Evolutionary conservation across 495 filamentous ascomycete genomes (phyloP).

Genomic region (Aspergillus olivimuriae): DNA sequence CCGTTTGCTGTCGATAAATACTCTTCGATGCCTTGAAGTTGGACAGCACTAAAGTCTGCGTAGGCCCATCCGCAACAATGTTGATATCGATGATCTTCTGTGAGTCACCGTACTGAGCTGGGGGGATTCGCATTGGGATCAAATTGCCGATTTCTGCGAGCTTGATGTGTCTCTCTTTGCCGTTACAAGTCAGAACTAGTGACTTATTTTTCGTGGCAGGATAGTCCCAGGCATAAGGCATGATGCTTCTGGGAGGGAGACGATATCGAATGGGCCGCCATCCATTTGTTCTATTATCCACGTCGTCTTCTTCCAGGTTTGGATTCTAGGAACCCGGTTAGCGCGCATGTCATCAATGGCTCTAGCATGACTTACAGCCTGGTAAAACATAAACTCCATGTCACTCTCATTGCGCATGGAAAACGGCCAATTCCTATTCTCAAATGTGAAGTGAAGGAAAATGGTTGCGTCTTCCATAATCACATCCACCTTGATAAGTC

Average conservation of each 20-base stretch:
- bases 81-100: constrained; percentile 92
- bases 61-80: constrained; percentile 88
- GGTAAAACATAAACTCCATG: constrained; percentile 90
- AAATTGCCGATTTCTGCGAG: constrained; percentile 94
- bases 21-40: constrained; percentile 93
- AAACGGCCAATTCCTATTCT: constrained; percentile 94
- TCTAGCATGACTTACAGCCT: constrained; percentile 49
- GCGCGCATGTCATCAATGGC: constrained; percentile 7
- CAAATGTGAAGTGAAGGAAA: constrained; percentile 83
- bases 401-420: constrained; percentile 98
- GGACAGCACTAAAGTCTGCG: constrained; percentile 87
- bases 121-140: constrained; percentile 77
- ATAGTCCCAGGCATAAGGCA: constrained; percentile 99
- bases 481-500: constrained; percentile 79
- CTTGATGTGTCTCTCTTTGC: constrained; percentile 82
- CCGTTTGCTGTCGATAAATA: constrained; percentile 78
- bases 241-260: constrained; percentile 91
- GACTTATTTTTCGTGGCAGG: constrained; percentile 95
- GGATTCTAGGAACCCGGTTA: constrained; percentile 39
- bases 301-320: constrained; percentile 76
- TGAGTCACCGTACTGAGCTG: constrained; percentile 46
- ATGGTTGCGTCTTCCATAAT: constrained; percentile 88
- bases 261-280: constrained; percentile 91
- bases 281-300: constrained; percentile 67
- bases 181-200: constrained; percentile 70